Evolutionary conservation across 139 green algal genomes (phyloP).

Genomic region (Monoraphidium neglectum): DNA sequence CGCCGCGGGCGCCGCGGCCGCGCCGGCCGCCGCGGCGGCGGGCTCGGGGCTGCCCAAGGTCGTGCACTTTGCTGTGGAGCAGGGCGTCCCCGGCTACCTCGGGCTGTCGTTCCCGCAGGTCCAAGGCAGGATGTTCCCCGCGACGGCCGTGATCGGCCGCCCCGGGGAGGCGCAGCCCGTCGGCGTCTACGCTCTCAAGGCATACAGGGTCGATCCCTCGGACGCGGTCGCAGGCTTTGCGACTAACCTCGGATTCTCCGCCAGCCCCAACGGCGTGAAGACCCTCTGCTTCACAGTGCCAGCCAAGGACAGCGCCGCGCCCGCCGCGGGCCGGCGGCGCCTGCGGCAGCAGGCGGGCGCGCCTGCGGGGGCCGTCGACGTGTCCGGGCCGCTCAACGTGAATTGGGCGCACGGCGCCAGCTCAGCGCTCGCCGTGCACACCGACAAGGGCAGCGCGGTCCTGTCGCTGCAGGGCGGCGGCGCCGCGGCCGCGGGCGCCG

Average conservation of each 20-base stretch:
- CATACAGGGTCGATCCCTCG: not conserved
- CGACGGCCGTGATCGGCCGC: slow-evolving; percentile 6
- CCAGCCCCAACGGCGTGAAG: not conserved
- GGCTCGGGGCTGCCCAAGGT: not conserved
- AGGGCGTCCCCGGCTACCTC: not conserved
- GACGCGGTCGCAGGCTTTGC: not conserved
- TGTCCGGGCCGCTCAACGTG: not conserved
- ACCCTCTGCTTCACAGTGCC: slow-evolving; percentile 11
- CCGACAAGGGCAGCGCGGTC: not conserved
- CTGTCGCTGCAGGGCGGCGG: not conserved
- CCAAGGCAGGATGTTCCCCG: slow-evolving; percentile 4
- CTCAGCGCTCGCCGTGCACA: not conserved
- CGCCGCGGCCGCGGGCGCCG: not conserved
- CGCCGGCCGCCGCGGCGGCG: not conserved
- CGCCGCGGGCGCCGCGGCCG: not conserved
- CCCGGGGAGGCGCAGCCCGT: not conserved
- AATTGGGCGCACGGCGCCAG: slow-evolving; percentile 1
- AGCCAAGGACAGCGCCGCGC: not conserved
- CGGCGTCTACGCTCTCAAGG: not conserved
- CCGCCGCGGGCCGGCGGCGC: not conserved
- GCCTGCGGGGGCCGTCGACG: not conserved
- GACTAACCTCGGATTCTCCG: not conserved
- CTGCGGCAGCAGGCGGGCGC: not conserved
- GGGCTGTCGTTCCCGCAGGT: slow-evolving; percentile 4
- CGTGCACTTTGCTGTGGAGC: slow-evolving; percentile 15